Conservation (phyloP, 768 basidiomycete species). For the Phylloporus scabripes region DNA sequence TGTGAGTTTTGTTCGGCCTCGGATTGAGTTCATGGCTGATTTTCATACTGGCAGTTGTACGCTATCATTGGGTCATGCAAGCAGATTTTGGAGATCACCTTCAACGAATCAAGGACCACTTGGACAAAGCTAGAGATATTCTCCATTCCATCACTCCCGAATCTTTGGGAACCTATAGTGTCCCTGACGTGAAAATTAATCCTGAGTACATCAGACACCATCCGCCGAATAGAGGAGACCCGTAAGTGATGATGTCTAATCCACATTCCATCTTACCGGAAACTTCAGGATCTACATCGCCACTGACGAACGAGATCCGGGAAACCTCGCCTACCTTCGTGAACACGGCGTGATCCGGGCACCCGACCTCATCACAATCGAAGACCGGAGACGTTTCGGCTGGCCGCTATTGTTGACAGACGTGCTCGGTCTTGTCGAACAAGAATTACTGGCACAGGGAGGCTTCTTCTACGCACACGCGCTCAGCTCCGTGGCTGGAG, state of each 20-base stretch:
- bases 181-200: constrained; percentile 20
- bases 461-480: constrained; percentile 41
- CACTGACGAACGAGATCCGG: constrained; percentile 39
- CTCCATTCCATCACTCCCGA: constrained; percentile 15
- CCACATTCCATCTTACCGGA: constrained; percentile 4
- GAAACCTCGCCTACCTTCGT: constrained; percentile 30
- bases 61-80: constrained; percentile 34
- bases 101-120: constrained; percentile 27
- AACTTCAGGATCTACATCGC: constrained; percentile 31
- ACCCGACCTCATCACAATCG: constrained; percentile 37
- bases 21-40: neutral
- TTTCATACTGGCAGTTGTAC: constrained; percentile 20
- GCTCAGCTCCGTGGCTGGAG: constrained; percentile 39
- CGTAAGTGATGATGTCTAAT: constrained; percentile 10
- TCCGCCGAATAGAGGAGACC: constrained; percentile 18
- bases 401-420: constrained; percentile 42
- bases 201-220: constrained; percentile 10
- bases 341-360: constrained; percentile 36
- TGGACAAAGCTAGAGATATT: constrained; percentile 18
- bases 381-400: constrained; percentile 38
- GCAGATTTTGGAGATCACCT: constrained; percentile 33
- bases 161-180: constrained; percentile 17
- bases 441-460: constrained; percentile 34
- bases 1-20: constrained; percentile 24
- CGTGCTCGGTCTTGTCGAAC: constrained; percentile 40